These are phyloP conservation scores for Leptomonas pyrrhocoris DNA, from an alignment of 208 protist genomes.

Conservation along the genomic window DNA sequence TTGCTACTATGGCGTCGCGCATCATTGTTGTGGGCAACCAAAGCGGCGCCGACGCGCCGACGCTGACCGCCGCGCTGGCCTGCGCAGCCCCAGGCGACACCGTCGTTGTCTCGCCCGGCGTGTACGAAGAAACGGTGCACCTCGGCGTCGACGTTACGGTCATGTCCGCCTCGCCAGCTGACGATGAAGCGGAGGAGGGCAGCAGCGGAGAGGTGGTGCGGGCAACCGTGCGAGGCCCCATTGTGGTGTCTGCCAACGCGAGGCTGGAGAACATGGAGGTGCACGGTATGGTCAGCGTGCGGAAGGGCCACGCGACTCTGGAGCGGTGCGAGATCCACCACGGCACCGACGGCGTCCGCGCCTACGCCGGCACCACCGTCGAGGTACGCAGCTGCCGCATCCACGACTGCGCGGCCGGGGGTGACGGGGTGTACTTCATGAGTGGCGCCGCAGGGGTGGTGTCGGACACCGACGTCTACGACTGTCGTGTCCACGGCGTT, in stretches of 20 bases:
- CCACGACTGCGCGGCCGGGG: slow-evolving; percentile 72
- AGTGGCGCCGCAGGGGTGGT: slow-evolving; percentile 64
- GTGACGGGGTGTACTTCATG: slow-evolving; percentile 85
- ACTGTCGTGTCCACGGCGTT: slow-evolving; percentile 83
- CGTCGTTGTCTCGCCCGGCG: slow-evolving; percentile 59
- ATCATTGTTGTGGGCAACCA: slow-evolving; percentile 46
- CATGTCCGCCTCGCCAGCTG: slow-evolving; percentile 2
- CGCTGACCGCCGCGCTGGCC: slow-evolving; percentile 64
- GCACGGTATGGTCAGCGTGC: slow-evolving; percentile 69
- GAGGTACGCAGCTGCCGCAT: slow-evolving; percentile 63
- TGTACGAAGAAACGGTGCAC: slow-evolving; percentile 79
- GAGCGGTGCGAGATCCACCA: slow-evolving; percentile 82
- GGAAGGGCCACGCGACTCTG: slow-evolving; percentile 68
- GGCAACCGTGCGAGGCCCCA: slow-evolving; percentile 46
- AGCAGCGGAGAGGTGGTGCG: slow-evolving; percentile 30
- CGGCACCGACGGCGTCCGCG: slow-evolving; percentile 78
- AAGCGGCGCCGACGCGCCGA: slow-evolving; percentile 54
- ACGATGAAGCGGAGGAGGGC: slow-evolving; percentile 4
- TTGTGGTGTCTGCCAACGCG: slow-evolving; percentile 56
- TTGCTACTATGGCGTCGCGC: slow-evolving; percentile 18
- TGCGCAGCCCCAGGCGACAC: slow-evolving; percentile 55
- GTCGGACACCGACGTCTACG: slow-evolving; percentile 81
- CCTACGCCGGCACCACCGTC: slow-evolving; percentile 44
- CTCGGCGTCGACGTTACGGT: slow-evolving; percentile 54
- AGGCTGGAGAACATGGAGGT: slow-evolving; percentile 61